Evolutionary conservation across 2,329 filamentous ascomycete genomes (phyloP), one percentile per base, ranked within the genome.

Genomic region (Immersiporthe knoxdaviesiana): DNA sequence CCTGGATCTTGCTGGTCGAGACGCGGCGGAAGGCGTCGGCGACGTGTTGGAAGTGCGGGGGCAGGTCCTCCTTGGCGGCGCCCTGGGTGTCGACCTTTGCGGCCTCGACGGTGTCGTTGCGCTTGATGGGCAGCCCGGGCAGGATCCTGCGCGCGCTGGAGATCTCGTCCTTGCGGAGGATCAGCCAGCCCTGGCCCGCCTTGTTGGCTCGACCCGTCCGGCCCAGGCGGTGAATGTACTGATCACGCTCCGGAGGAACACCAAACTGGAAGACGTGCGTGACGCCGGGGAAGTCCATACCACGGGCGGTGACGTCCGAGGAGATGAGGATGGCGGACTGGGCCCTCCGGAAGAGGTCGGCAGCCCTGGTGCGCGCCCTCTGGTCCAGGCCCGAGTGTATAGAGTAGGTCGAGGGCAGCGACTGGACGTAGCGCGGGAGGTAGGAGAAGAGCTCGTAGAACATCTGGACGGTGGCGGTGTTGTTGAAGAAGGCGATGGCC

Each of bases 401-500:
- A 73, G 90, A 84, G 74, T 82, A 81, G 66, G 82, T 73, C 12
- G 74, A 72, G 7, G 79, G 78, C 67, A 80, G 72, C 16, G 87
- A 74, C 30, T 82, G 81, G 68, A 82, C 79, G 65, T 76, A 70
- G 39, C 76, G 73, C 27, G 74, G 74, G 30, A 79, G 73, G 63
- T 89, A 81, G 41, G 83, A 82, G 59, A 79, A 78, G 75, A 94
- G 87, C 30, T 91, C 80, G 21, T 85, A 82, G 27, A 85, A 81
- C 62, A 94, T 82, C 68, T 90, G 84, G 59, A 94, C 92, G 72
- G 91, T 85, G 32, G 88, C 87, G 0, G 92, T 97, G 30, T 91
- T 93, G 75, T 92, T 92, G 78, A 95, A 91, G 82, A 97, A 99
- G 56, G 97, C 83, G 70, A 99, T 97, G n/a, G 93, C 93, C 85